Base-by-base conservation (phyloP, 768 basidiomycete genomes). In the Boletus rubroflammeus region DNA sequence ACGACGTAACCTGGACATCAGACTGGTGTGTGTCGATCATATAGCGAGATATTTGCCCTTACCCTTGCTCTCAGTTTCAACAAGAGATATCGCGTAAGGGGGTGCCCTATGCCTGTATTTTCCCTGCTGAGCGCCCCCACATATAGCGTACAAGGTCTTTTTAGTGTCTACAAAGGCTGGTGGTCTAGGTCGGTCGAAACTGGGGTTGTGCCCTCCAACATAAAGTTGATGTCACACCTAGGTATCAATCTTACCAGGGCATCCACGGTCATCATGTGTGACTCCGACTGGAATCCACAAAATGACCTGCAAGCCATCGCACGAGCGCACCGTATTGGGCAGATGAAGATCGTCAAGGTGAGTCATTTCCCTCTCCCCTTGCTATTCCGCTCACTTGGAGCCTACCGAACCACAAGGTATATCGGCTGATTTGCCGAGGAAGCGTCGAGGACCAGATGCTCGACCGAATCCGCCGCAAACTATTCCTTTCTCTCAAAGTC, bases 271-370 rank as follows among this genome's bases (percentile, higher is more conserved):
- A 84, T 91, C 64, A 86, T 92, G 77, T 87, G 85, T 59, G 90
- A 92, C 66, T 80, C 77, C 0, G 81, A 82, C 43, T 83, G 82
- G 81, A 83, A 83, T 65, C 82, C 82, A 15, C 81, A 90, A 67
- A 91, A 89, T 65, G 90, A 93, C 66, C 72, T 92, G 6, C 90
- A 92, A 70, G 90, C 90, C 0, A 90, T 92, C 67, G 90, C 90
- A 23, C 78, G 90, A 39, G 90, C 90, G 0, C 90, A 92, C 67
- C 81, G 90, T 10, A 87, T 89, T 50, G 88, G 88, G 6, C 88
- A 90, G 66, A 87, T 80, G 48, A 87, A 86, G 62, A 73, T 73
- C 25, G 88, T 90, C 55, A 81, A 86, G 67, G 82, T 82, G 61
- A 25, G 62, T 28, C 11, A n/a, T 29, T 31, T 19, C 4, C n/a